Evolutionary conservation across 2,329 filamentous ascomycete genomes (phyloP), one percentile per base, ranked within the genome.

Genomic region (Seiridium unicorne): DNA sequence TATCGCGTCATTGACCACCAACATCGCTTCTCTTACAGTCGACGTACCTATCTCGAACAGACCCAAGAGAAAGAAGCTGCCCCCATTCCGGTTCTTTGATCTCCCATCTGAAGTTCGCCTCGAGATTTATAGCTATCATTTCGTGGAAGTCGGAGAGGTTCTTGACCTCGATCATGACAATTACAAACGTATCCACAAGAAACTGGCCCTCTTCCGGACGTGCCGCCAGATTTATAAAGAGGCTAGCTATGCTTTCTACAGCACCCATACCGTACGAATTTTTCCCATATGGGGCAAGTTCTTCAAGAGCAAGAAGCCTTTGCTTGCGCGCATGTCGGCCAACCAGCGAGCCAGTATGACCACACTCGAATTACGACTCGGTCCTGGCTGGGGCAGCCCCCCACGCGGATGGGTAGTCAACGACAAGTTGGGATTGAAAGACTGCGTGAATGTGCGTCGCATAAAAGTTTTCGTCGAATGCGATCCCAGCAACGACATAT

Each of bases 241-340:
- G 72, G 86, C 88, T 1, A 83, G 84, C 0, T 81, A 87, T 65
- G 79, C 82, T 62, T 89, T 91, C 71, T 92, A 90, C 74, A 84
- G 83, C 69, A 81, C 79, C 7, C 82, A 84, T 57, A 79, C 82
- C 0, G 83, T 90, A 57, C 86, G 88, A 58, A 72, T 93, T 42
- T 92, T 92, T 67, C 88, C 89, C 10, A 86, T 82, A 3, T 78
- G 83, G 31, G 86, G 86, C 49, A 81, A 83, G 44, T 87, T 89
- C 74, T 90, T 90, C 77, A 89, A 91, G 74, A 87, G 86, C 36
- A 91, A 91, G 75, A 85, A 85, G 65, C 90, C 90, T 1, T 78
- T 93, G 0, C 79, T 93, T 35, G 83, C 87, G 5, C 86, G 89
- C 18, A 74, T 93, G 58, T 85, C 86, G 26, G 74, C 83, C 0